Base-by-base conservation (phyloP, 805 yeast genomes). In the Sugiyamaella floridensis region DNA sequence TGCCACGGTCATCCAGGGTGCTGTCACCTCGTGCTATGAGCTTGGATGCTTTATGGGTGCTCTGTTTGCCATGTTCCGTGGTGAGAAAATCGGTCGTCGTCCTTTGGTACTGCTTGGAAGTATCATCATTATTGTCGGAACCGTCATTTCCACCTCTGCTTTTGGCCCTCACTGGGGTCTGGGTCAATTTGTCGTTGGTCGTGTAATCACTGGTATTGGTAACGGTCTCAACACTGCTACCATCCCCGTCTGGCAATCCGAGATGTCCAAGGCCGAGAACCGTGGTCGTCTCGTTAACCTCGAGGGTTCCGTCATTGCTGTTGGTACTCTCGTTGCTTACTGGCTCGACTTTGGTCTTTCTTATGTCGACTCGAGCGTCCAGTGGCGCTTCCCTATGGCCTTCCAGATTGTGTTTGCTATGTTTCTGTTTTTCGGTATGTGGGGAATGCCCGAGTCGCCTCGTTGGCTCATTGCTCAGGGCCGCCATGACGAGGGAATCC, bases 211-310 rank as follows among this genome's bases (percentile, higher is more conserved):
- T 16, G 89, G 95, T 61, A 60, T 85, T 45, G 95, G 92, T 61
- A 85, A 82, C 57, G 93, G 93, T 58, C 67, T 85, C 65, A 80
- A 81, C 65, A 83, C 92, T 15, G 82, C 90, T 15, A 83, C 89
- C 40, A 83, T 85, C 57, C 95, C 95, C n/a, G 85, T 85, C 55
- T 86, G 87, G 81, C 90, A 84, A 65, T 77, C 92, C 0, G 95
- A 86, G 68, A 77, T 82, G 71, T 77, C 89, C 44, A 77, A 77
- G 54, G 78, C 88, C 6, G 80, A 78, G 58, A 76, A 75, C 59
- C 79, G 92, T 73, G 92, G 92, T 60, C 71, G 78, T 55, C 70
- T 84, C 58, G 88, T 85, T 51, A 78, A 79, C 60, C 70, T 84
- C 63, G 86, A 85, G 69, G 90, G 90, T 50, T 78, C 86, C 22